These are phyloP conservation scores for Salicornia ramosissima DNA, from an alignment of 148 eudicot genomes.

Conservation along the genomic window DNA sequence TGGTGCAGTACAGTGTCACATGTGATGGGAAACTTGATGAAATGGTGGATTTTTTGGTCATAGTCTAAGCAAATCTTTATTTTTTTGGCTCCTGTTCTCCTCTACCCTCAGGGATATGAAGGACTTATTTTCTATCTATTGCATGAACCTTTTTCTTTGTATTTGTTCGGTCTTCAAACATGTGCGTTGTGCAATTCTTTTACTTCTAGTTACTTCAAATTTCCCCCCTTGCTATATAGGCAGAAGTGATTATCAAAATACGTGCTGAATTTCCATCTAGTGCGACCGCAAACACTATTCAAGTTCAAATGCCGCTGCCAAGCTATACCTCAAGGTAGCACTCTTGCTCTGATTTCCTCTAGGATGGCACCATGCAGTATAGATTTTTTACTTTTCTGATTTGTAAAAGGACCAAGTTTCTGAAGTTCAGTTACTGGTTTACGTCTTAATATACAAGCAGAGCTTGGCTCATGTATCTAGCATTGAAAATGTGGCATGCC, in stretches of 20 bases:
- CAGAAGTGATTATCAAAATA: conserved; percentile 75
- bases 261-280: conserved; percentile 74
- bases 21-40: neutral
- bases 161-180: neutral
- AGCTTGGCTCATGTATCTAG: neutral
- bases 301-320: conserved; percentile 82
- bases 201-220: neutral
- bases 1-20: neutral
- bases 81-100: neutral
- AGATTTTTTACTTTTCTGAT: neutral
- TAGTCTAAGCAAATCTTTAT: neutral
- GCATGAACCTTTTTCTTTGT: neutral
- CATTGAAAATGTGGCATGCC: neutral
- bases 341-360: neutral
- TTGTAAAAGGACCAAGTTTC: neutral
- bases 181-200: neutral
- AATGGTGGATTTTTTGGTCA: too few species aligned
- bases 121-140: neutral
- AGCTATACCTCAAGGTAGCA: conserved; percentile 66
- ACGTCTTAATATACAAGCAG: neutral
- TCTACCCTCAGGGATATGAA: neutral
- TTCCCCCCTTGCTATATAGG: conserved; percentile 34
- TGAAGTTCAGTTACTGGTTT: neutral
- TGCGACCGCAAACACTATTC: conserved; percentile 68
- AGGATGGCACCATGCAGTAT: neutral